Evolutionary conservation across 2,329 filamentous ascomycete genomes (phyloP).

Genomic region (Xenoacremonium recifei): DNA sequence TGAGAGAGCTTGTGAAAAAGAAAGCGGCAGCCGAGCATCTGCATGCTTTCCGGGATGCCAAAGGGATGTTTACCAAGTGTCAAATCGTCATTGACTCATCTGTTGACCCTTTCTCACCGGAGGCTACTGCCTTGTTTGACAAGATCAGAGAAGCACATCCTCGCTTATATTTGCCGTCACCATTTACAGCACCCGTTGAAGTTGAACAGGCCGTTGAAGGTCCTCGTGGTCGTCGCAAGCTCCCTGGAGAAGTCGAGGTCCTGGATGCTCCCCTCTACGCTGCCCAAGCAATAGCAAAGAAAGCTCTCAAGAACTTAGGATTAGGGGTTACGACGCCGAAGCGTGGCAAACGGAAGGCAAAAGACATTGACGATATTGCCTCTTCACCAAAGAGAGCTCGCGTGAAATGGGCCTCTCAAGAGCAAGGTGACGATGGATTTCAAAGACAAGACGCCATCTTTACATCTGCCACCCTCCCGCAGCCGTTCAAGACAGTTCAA

Average conservation of each 20-base stretch:
- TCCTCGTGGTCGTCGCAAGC: conserved; percentile 34
- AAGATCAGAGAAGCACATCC: conserved; percentile 48
- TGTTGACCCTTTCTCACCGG: conserved; percentile 41
- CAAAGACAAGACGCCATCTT: conserved; percentile 15
- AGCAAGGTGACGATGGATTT: conserved; percentile 11
- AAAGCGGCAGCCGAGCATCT: conserved; percentile 39
- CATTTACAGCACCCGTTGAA: conserved; percentile 17
- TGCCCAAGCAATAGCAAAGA: conserved; percentile 35
- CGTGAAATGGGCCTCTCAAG: conserved; percentile 9
- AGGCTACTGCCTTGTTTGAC: conserved; percentile 43
- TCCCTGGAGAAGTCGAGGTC: conserved; percentile 45
- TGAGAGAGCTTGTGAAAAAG: conserved; percentile 37
- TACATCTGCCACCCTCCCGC: conserved; percentile 10
- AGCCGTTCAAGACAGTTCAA: conserved; percentile 22
- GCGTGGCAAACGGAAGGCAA: conserved; percentile 19
- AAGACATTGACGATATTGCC: conserved; percentile 1
- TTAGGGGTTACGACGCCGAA: conserved; percentile 19
- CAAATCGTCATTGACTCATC: conserved; percentile 43
- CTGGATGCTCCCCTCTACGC: conserved; percentile 51
- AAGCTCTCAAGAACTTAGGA: conserved; percentile 21
- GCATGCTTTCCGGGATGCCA: conserved; percentile 41
- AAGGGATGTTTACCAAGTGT: conserved; percentile 43
- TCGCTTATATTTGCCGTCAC: conserved; percentile 24
- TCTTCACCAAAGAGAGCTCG: conserved; percentile 9
- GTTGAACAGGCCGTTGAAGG: conserved; percentile 16